Evolutionary conservation across 2,329 filamentous ascomycete genomes (phyloP), one percentile per base, ranked within the genome.

Genomic region (Phyllachora maydis): DNA sequence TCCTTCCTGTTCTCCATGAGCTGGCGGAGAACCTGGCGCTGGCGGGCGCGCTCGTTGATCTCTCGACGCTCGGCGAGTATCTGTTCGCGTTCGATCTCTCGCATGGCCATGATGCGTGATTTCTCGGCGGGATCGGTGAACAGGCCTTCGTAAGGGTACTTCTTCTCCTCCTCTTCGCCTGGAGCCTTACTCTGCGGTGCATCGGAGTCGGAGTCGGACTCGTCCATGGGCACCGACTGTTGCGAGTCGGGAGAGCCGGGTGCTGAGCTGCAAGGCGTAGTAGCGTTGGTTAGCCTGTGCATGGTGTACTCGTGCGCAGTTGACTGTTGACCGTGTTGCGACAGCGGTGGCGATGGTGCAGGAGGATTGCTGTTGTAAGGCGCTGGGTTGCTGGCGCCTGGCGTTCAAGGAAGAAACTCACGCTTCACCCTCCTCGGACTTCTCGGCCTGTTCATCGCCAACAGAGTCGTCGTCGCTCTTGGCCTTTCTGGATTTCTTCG

Each of bases 41-140:
- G 85, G 29, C 75, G 66, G 36, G 77, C 72, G 24, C 71, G 70
- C 39, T 88, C 77, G 28, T 83, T 72, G 43, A 88, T 71, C 36
- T 79, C 69, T 17, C 75, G 73, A 33, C 88, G 79, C 35, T 91
- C 78, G 11, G 82, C 85, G 5, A 98, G 64, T 21, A 92, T 72
- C 42, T 81, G 69, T 47, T 98, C 88, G 31, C 85, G 75, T 41
- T 91, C 72, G 24, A 95, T 72, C 51, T 95, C 83, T 15, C 82
- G 73, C 63, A 93, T 69, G 27, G 59, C 65, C 62, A 88, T 71
- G 31, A 98, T 88, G 24, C 75, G 59, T 6, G 61, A 61, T 46
- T 78, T 83, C 41, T 88, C 78, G 18, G 66, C 59, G 21, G 68
- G 58, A 34, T 67, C 76, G 36, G 66, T 63, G 45, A 79, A 88